Percentiles rank a stretch among this genome's conserved stretches.
Evolutionary conservation across 1,284 basidiomycete species (phyloP).

Genomic region (Puccinia horiana): DNA sequence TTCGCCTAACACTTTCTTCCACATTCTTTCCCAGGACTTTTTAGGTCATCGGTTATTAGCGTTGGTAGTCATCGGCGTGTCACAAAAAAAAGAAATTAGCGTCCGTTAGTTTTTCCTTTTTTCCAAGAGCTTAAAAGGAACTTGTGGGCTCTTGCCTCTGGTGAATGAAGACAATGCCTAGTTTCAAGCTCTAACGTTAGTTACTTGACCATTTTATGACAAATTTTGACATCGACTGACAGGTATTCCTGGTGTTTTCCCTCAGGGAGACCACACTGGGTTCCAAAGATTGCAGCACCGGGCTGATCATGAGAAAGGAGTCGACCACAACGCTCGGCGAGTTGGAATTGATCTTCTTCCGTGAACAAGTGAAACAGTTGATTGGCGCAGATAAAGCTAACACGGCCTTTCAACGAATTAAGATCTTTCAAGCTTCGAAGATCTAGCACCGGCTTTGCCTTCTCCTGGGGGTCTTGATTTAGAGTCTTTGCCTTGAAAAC

Average conservation of each 20-base stretch:
- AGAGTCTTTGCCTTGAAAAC: not conserved
- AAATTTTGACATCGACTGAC: not conserved
- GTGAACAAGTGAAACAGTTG: slow-evolving; percentile 24
- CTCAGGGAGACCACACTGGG: not conserved
- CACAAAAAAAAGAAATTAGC: not conserved
- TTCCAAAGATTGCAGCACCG: slow-evolving; percentile 22
- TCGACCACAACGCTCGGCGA: slow-evolving; percentile 8
- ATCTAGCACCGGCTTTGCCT: not conserved
- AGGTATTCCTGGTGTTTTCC: not conserved
- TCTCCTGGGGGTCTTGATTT: not conserved
- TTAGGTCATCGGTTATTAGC: not conserved
- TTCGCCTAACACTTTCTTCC: slow-evolving; percentile 7
- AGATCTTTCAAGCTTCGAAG: slow-evolving; percentile 10
- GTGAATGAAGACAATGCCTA: slow-evolving; percentile 26
- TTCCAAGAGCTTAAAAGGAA: no score
- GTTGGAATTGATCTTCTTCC: not conserved
- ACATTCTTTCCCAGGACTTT: slow-evolving; percentile 8
- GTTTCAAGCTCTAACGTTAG: not conserved
- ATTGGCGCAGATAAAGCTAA: slow-evolving; percentile 6
- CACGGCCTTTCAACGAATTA: slow-evolving; percentile 14
- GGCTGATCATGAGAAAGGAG: slow-evolving; percentile 8
- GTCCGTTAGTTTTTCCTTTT: not conserved
- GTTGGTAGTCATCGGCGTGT: no score
- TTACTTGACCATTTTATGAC: not conserved
- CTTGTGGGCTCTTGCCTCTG: slow-evolving; percentile 1